Evolutionary conservation across 179 eudicot genomes (phyloP), one percentile per base, ranked within the genome.

Genomic region (Beta lomatogona): DNA sequence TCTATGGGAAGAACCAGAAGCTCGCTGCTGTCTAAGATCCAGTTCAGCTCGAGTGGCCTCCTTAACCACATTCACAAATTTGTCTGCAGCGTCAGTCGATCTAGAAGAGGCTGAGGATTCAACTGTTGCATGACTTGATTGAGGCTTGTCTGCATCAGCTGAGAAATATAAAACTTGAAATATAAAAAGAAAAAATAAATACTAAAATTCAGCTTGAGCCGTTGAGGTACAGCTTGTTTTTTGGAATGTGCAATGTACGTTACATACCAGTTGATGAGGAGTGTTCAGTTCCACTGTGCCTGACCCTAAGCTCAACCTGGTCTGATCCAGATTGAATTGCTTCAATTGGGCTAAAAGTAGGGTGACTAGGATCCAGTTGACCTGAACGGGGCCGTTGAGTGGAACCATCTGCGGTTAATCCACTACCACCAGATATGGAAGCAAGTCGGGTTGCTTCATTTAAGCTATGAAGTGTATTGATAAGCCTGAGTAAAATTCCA

Each of bases 391-490:
- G 91, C 68, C 92, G 87, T 77, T 89, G 86, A 80, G 75, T 84
- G 77, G 87, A 83, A 76, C 92, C 90, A 78, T 96, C 99, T 21
- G 85, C 59, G 55, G 90, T 84, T 79, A 92, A 86, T 72, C 93
- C 95, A 85, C 88, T 86, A 71, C 87, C 91, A 84, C 88, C 83
- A 81, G 93, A 83, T 83, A 88, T 45, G 71, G 97, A 89, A 87
- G 96, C 97, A 82, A 96, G 83, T 52, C 97, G 93, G 84, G 97
- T 87, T 77, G 99, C 98, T 89, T 96, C 99, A 79, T 92, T 96
- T 83, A 96, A 86, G 80, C 97, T 94, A 84, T 96, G 88, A 73
- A 96, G 93, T 65, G 98, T 96, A 86, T 90, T 94, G 22, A 89
- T 90, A 46, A 96, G 98, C 92, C 99, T 91, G 52, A 89, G 86